Conservation (phyloP, 2,329 filamentous ascomycete genomes). For the Fusarium mexicanum region DNA sequence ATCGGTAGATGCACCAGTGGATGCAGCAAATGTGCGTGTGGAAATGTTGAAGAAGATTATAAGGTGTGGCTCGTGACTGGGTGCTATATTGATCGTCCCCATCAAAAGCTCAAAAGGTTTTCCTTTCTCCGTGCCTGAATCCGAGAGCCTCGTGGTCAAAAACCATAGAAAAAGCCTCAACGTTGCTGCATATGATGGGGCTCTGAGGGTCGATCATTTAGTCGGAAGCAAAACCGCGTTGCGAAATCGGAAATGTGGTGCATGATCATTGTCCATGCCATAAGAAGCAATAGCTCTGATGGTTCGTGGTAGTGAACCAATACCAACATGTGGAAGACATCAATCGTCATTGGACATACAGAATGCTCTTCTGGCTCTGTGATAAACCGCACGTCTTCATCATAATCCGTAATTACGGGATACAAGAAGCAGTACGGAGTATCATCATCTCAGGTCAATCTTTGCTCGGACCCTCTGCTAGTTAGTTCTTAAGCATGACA, state of each 20-base stretch:
- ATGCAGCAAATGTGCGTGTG: background rate
- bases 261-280: background rate
- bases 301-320: background rate
- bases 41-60: background rate
- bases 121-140: background rate
- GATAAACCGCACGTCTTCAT: background rate
- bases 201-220: slow-evolving; percentile 6
- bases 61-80: background rate
- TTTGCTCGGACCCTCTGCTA: slow-evolving; percentile 35
- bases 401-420: slow-evolving; percentile 11
- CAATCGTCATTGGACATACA: background rate
- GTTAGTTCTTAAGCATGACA: slow-evolving; percentile 5
- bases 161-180: slow-evolving; percentile 19
- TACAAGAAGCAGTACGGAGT: background rate
- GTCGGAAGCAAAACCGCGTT: slow-evolving; percentile 9
- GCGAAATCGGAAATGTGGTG: slow-evolving; percentile 19
- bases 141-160: background rate
- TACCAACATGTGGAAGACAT: slow-evolving; percentile 1
- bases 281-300: background rate
- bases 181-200: slow-evolving; percentile 27
- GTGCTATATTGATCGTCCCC: background rate
- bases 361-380: background rate
- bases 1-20: background rate
- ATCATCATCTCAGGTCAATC: slow-evolving; percentile 2
- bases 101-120: slow-evolving; percentile 1